Base-by-base conservation (phyloP, 2,329 filamentous ascomycete genomes). In the Fusarium beomiforme region DNA sequence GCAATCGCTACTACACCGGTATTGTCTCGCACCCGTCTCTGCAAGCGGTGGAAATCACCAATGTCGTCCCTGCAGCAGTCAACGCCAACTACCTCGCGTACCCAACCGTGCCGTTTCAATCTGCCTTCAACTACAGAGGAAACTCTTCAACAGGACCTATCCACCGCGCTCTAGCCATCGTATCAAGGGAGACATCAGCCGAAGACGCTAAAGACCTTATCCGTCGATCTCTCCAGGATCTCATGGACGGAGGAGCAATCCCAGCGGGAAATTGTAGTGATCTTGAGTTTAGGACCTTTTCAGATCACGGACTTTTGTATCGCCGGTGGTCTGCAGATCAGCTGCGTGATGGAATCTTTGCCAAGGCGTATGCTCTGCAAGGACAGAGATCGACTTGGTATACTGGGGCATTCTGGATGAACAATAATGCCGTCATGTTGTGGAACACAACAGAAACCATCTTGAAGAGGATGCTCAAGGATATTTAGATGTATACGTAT, bases 391-490 rank as follows among this genome's bases (percentile, higher is more conserved):
- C 47, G 31, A 34, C 47, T 24, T 50, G 47, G 47, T 50, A 50
- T 3, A 50, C 47, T n/a, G 47, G 47, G 47, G 31, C 47, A 19
- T 50, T 50, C 12, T 50, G 47, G 47, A 50, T 50, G 47, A 50
- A 50, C 6, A 50, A 50, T 1, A 31, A 50, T 16, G 33, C 16
- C 1, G 21, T 24, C 4, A 50, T 34, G 47, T 34, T 50, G 31
- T 50, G 47, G 47, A 50, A 50, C 12, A 34, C 47, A 4, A 50
- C 47, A 1, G 34, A 50, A 0, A 3, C n/a, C 31, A n/a, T 50
- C 12, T 1, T 50, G n/a, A 2, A 34, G 2, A 31, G 34, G 3
- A 50, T 50, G 31, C 2, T 50, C 0, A 50, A 50, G 17, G 47
- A 14, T 3, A 19, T 10, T 0, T 49, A 6, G 3, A n/a, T 10